These are phyloP conservation scores for Colletotrichum sp. DNA, from an alignment of 2,329 filamentous ascomycete species.

Conservation along the genomic window DNA sequence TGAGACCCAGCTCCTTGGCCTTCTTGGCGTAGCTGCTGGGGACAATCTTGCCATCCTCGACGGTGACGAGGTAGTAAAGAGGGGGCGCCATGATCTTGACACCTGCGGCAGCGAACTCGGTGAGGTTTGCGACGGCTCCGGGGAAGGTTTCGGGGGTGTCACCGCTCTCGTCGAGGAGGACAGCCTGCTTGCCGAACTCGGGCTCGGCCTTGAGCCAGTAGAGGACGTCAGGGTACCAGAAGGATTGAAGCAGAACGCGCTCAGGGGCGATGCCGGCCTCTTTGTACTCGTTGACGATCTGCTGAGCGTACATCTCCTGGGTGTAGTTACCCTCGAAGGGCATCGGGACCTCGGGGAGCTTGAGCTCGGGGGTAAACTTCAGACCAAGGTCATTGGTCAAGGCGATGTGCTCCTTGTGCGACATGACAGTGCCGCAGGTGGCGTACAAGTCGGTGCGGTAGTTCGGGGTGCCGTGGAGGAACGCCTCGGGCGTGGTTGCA, in stretches of 20 bases:
- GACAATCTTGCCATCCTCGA: constrained; percentile 59
- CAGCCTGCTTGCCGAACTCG: constrained; percentile 63
- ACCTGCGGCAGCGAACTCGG: constrained; percentile 59
- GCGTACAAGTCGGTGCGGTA: constrained; percentile 72
- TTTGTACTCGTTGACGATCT: constrained; percentile 67
- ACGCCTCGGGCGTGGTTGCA: constrained; percentile 62
- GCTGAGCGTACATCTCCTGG: constrained; percentile 67
- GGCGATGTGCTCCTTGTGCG: constrained; percentile 66
- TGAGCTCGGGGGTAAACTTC: constrained; percentile 71
- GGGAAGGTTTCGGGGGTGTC: constrained; percentile 56
- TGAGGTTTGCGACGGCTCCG: constrained; percentile 61
- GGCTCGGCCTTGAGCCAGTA: constrained; percentile 71
- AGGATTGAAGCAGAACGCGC: constrained; percentile 69
- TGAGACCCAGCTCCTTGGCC: constrained; percentile 65
- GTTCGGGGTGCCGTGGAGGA: constrained; percentile 60
- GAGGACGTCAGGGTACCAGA: constrained; percentile 66
- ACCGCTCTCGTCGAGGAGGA: constrained; percentile 69
- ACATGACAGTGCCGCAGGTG: constrained; percentile 66
- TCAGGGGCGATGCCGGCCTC: constrained; percentile 54
- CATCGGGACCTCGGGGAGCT: constrained; percentile 73
- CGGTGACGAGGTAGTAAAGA: constrained; percentile 64
- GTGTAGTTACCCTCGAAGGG: constrained; percentile 70
- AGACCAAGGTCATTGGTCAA: constrained; percentile 63
- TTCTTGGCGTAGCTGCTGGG: constrained; percentile 67
- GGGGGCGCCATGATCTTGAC: constrained; percentile 69